Evolutionary conservation across 768 basidiomycete species (phyloP), one percentile per base, ranked within the genome.

Genomic region (Pisolithus albus): DNA sequence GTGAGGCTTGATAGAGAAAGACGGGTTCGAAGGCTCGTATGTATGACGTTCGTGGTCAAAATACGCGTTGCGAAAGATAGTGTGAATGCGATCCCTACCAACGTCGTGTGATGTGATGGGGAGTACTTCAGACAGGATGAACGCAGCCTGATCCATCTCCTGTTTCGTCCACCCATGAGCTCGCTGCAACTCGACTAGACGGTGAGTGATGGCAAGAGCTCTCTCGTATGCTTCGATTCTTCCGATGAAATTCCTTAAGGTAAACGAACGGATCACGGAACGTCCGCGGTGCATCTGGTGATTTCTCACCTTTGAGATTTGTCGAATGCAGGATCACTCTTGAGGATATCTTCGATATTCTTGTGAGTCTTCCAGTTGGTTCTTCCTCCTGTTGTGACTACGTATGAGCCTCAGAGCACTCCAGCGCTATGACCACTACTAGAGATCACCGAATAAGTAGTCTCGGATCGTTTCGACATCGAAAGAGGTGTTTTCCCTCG

Each of bases 1-100:
- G 69, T 0, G 80, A 80, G 0, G 73, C 84, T 68, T 88, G 86
- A 1, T 78, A 74, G 46, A 71, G 57, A 49, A 89, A 75, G 11
- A 89, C 81, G 3, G 87, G 86, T 47, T 80, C 75, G 58, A 90
- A 90, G 0, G 84, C 71, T 69, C 40, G 2, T 4, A 6, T 46
- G 2, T 4, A 6, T 46, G 9, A 16, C 16, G 16, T 11, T 41
- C 19, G 44, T 34, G 39, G 11, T 15, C 34, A 40, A 24, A 71
- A 6, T 56, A 19, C 36, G 19, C 32, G 8, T 38, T 38, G 24
- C n/a, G 48, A 18, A 16, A 36, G 6, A 26, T 7, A 13, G 11
- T 47, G n/a, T 19, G 16, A 13, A 5, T 47, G n/a, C n/a, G 16
- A 30, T n/a, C 26, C 52, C 54, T 30, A 70, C 72, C 75, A 3